Evolutionary conservation across 805 yeast genomes (phyloP).

Genomic region (Zygosaccharomyces bailii): DNA sequence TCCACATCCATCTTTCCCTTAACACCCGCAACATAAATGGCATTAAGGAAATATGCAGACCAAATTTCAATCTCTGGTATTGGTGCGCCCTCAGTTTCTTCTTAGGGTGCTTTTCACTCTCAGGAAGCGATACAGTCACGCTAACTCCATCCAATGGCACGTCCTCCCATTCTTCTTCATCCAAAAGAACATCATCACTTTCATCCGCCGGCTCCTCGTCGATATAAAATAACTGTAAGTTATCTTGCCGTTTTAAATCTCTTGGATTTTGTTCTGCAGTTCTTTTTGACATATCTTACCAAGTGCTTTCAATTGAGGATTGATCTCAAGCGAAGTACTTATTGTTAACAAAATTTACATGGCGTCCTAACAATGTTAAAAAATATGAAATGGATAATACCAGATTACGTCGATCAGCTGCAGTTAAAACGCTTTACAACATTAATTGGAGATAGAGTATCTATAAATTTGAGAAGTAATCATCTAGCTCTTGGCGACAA

Average conservation of each 20-base stretch:
- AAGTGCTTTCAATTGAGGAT: not conserved
- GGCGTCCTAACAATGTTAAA: not conserved
- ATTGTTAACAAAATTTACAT: not conserved
- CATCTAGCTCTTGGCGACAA: conserved; percentile 52
- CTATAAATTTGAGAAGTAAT: conserved; percentile 13
- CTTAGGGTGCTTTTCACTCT: not conserved
- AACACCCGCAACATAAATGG: conserved; percentile 21
- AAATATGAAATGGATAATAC: conserved; percentile 5
- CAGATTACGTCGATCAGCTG: conserved; percentile 8
- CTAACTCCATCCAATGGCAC: conserved; percentile 17
- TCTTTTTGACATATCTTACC: conserved; percentile 7
- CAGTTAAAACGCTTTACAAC: conserved; percentile 10
- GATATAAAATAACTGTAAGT: not conserved
- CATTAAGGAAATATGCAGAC: conserved; percentile 21
- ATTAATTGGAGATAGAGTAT: conserved; percentile 10
- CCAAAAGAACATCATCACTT: conserved; percentile 6
- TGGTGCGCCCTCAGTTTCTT: conserved; percentile 7
- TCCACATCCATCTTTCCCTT: conserved; percentile 15
- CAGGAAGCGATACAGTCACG: not conserved
- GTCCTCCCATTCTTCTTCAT: conserved; percentile 32
- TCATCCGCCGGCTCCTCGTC: conserved; percentile 6
- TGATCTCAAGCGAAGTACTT: not conserved
- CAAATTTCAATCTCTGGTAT: conserved; percentile 17
- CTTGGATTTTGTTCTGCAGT: not conserved
- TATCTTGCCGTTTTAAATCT: not conserved